Base-by-base conservation (phyloP, 108 stramenopile genomes). In the Mediolabrus comicus region DNA sequence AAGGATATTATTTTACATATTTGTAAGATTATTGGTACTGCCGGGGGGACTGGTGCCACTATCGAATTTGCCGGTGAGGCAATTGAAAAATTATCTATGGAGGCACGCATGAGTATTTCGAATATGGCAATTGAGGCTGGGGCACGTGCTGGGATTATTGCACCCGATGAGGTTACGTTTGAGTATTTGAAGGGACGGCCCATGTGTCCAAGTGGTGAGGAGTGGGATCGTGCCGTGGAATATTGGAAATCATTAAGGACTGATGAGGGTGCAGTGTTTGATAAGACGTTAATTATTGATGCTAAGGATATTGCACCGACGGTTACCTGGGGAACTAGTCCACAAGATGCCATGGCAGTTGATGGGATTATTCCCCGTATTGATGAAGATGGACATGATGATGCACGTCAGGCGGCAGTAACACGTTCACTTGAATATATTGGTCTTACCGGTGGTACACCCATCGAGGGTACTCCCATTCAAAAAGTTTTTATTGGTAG, bases 61-160 rank as follows among this genome's bases (percentile, higher is more conserved):
- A 96, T 97, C 74, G 97, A 97, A 77, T 97, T 96, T 80, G 95
- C 86, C 11, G 97, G 97, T 49, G 58, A 85, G 29, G 95, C 95
- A 59, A 88, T 97, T 63, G 60, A 78, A 38, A 54, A 69, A 19
- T 67, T 94, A 3, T 77, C 76, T 65, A 97, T 97, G 97, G 97
- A 97, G 66, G 94, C 89, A 4, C 83, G 97, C 17, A 95, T 95
- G 94, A 83, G 81, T 68, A 95, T 97, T 68, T 92, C 87, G 58
- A 97, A 97, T 83, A 97, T 97, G 97, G 94, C 94, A 62, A 97
- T 97, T 67, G 97, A 97, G 68, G 94, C 95, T 19, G 97, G 97
- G 28, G 95, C 97, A 4, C 82, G 97, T 57, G 97, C 97, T 9
- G 97, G 97, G 26, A 67, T 97, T 46, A 95, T 97, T 77, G 95